A percentile compares a stretch with the other conserved stretches of the same genome.
These are phyloP conservation scores for Camelina laxa DNA, from an alignment of 345 rosid species.

Conservation along the genomic window DNA sequence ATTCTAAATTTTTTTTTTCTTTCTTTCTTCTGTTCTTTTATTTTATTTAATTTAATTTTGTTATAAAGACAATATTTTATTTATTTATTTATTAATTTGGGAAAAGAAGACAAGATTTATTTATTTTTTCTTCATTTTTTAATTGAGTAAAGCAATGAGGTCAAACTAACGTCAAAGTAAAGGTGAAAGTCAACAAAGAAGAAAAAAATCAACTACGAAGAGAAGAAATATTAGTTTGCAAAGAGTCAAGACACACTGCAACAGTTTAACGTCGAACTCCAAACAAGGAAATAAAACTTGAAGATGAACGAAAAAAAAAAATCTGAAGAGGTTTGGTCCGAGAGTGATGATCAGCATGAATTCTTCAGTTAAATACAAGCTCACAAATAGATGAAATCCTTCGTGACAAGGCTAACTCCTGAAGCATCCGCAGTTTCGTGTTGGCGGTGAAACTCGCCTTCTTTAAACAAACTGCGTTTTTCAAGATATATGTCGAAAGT, in stretches of 20 bases:
- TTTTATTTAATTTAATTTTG: no score
- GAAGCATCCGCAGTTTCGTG: constrained; percentile 19
- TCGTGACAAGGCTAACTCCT: constrained; percentile 26
- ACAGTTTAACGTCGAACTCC: neutral
- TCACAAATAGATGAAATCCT: constrained; percentile 26
- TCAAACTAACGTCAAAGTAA: neutral
- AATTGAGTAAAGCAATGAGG: no score
- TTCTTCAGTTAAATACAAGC: constrained; percentile 26
- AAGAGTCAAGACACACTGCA: no score
- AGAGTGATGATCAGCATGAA: neutral
- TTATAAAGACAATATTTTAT: no score
- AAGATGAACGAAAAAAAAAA: no score
- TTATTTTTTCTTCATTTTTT: no score
- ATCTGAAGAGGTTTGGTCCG: neutral
- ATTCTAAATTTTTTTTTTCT: neutral
- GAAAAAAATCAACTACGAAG: neutral
- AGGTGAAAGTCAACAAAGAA: neutral
- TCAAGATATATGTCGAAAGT: constrained; percentile 27
- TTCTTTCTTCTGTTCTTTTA: no score
- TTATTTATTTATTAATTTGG: no score
- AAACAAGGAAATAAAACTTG: neutral
- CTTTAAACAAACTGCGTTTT: constrained; percentile 20
- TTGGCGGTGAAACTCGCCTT: constrained; percentile 9
- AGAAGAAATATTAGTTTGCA: neutral
- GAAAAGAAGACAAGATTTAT: no score